These are phyloP conservation scores for Waltergamsia citrina DNA, from an alignment of 2,329 filamentous ascomycete genomes.

Conservation along the genomic window DNA sequence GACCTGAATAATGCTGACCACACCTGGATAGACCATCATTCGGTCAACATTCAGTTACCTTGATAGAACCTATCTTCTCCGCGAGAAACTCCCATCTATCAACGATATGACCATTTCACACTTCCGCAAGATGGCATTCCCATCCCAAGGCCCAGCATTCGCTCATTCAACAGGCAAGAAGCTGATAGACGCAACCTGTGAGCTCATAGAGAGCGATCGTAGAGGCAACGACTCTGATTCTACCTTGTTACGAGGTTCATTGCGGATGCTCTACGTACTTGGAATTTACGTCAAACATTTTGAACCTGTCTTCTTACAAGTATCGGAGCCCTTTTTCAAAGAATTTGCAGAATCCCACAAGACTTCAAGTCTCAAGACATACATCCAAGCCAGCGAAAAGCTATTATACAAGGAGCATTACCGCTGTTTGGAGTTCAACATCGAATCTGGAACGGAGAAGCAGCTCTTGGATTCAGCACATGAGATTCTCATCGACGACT, in stretches of 20 bases:
- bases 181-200: slow-evolving; percentile 51
- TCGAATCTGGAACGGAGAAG: slow-evolving; percentile 76
- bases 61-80: slow-evolving; percentile 79
- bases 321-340: slow-evolving; percentile 59
- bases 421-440: slow-evolving; percentile 70
- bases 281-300: slow-evolving; percentile 72
- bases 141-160: slow-evolving; percentile 6
- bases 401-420: slow-evolving; percentile 64
- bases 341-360: slow-evolving; percentile 62
- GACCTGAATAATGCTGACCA: no score
- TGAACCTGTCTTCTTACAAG: slow-evolving; percentile 62
- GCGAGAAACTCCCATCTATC: slow-evolving; percentile 59
- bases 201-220: slow-evolving; percentile 67
- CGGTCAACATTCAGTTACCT: slow-evolving; percentile 90
- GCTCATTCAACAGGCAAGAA: slow-evolving; percentile 14
- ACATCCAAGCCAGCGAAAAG: slow-evolving; percentile 60
- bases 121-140: slow-evolving; percentile 56
- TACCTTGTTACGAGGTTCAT: slow-evolving; percentile 59
- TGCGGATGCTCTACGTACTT: slow-evolving; percentile 79
- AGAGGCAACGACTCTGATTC: slow-evolving; percentile 43
- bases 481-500: slow-evolving; percentile 57
- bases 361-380: slow-evolving; percentile 57
- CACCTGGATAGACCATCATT: slow-evolving; percentile 55
- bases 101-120: slow-evolving; percentile 71
- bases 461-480: slow-evolving; percentile 68